Evolutionary conservation across 345 rosid species (phyloP), one percentile per base, ranked within the genome.

Genomic region (Eucalyptus regnans): DNA sequence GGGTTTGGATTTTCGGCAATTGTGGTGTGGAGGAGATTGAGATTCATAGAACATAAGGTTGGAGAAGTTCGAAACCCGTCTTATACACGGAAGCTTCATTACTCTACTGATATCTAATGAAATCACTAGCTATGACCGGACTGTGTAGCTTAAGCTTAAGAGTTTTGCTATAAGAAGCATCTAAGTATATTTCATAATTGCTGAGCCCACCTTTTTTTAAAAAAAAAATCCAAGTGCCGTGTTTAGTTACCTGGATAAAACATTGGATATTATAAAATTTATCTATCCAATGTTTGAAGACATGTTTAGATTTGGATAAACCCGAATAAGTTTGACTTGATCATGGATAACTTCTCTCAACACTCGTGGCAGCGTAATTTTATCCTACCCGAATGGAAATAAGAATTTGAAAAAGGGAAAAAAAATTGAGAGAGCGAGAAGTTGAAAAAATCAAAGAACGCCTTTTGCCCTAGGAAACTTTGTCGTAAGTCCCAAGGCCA

Each of bases 191-290:
- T 62, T 62, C 68, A 62, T 27, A 62, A 62, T 29, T 0, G 17
- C 1, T 12, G 2, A 62, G 8, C 17, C 2, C 33, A 0, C 4
- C 2, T 27, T 27, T 27, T 27, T 56, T 17, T 9, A n/a, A n/a
- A n/a, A n/a, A 37, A 37, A 37, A 7, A 22, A 22, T 23, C 62
- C 29, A 56, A 56, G 29, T 56, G 62, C 1, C 62, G 0, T 56
- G 62, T 9, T 23, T 56, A 23, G 13, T 23, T 56, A 6, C 27
- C 1, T 56, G 0, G 62, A 56, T 23, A 23, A 56, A 56, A 56
- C 29, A 56, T 23, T 2, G 25, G 11, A 54, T 22, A 20, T 0
- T 1, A 22, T 54, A 54, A 18, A 56, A 56, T 11, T 60, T 12
- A 60, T 27, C 31, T 27, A 60, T 27, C 4, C 2, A 6, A 27